These are phyloP conservation scores for Calonectria leucothoes DNA, from an alignment of 2,329 filamentous ascomycete genomes.

Conservation along the genomic window DNA sequence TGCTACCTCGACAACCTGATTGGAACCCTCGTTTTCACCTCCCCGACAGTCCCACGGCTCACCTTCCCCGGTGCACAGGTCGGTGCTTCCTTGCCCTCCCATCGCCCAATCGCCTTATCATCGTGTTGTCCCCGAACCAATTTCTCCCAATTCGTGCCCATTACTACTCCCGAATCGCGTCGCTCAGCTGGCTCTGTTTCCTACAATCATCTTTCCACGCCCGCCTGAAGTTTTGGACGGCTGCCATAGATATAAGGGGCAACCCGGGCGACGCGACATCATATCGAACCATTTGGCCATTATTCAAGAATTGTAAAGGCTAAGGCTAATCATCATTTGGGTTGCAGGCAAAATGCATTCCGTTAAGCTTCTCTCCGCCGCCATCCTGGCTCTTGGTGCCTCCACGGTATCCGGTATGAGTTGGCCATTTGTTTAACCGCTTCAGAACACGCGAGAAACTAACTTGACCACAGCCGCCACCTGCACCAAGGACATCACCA, in stretches of 20 bases:
- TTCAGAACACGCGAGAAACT: neutral
- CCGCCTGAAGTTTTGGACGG: constrained; percentile 19
- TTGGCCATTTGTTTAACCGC: too few relatives aligned
- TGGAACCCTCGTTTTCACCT: constrained; percentile 21
- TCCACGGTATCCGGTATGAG: constrained; percentile 57
- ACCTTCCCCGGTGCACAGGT: constrained; percentile 31
- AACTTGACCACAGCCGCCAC: constrained; percentile 43
- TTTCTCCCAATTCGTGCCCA: constrained; percentile 12
- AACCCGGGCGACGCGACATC: neutral
- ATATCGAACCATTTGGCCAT: neutral
- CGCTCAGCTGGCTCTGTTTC: neutral
- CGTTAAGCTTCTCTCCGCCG: constrained; percentile 58
- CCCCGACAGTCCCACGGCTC: constrained; percentile 18
- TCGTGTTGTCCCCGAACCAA: neutral
- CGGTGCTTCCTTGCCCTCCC: constrained; percentile 26
- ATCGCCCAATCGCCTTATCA: neutral
- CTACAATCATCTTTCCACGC: constrained; percentile 28
- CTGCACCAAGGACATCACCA: constrained; percentile 68
- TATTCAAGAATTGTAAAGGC: constrained; percentile 15
- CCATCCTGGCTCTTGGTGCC: constrained; percentile 55
- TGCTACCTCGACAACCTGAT: constrained; percentile 6
- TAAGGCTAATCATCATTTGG: constrained; percentile 33
- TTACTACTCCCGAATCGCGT: neutral
- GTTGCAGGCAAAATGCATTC: constrained; percentile 58
- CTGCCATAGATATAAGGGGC: constrained; percentile 26